A percentile compares a stretch with the other conserved stretches of the same genome.
These are phyloP conservation scores for Russula dissimulans DNA, from an alignment of 768 basidiomycete genomes.

Conservation along the genomic window DNA sequence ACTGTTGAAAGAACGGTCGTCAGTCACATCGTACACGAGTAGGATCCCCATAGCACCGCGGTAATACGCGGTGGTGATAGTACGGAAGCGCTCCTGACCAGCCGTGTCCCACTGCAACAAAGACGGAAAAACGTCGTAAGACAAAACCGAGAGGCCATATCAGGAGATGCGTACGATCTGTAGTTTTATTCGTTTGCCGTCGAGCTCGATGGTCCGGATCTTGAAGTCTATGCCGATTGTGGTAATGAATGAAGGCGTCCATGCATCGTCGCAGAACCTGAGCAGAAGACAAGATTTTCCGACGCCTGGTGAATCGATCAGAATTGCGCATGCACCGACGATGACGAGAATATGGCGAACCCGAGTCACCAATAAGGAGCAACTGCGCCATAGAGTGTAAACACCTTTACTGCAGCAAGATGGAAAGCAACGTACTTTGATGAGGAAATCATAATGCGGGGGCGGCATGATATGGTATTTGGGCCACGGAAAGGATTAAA, in stretches of 20 bases:
- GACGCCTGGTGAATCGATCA: constrained; percentile 48
- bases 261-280: constrained; percentile 98
- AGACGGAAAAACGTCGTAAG: background rate
- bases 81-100: constrained; percentile 96
- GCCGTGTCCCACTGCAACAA: constrained; percentile 89
- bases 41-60: constrained; percentile 98
- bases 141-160: background rate
- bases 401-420: constrained; percentile 3
- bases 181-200: constrained; percentile 97
- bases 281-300: constrained; percentile 94
- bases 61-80: constrained; percentile 98
- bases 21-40: constrained; percentile 96
- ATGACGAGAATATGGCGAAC: constrained; percentile 30
- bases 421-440: constrained; percentile 53
- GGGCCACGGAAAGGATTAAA: background rate
- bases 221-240: constrained; percentile 99
- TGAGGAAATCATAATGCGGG: constrained; percentile 95
- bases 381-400: constrained; percentile 41
- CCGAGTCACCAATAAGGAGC: constrained; percentile 93
- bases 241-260: constrained; percentile 98
- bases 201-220: constrained; percentile 97
- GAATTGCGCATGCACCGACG: background rate
- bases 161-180: constrained; percentile 67
- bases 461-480: constrained; percentile 50
- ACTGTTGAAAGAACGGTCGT: constrained; percentile 95